Evolutionary conservation across 2,329 filamentous ascomycete species (phyloP).

Genomic region (Massarina eburnea): DNA sequence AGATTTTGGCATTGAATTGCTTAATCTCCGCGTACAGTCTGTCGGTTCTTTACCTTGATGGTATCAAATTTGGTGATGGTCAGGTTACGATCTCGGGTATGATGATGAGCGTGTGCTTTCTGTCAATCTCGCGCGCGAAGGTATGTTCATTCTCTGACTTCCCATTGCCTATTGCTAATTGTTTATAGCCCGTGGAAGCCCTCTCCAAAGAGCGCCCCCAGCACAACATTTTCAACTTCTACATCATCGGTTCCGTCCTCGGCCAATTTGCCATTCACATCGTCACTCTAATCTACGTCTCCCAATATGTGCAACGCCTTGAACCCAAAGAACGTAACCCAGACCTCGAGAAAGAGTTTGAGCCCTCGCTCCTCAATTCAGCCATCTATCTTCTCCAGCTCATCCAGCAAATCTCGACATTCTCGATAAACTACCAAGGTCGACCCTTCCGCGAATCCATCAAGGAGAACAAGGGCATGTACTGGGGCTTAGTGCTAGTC

Average conservation of each 20-base stretch:
- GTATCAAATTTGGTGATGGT: conserved; percentile 98
- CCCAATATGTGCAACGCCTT: conserved; percentile 80
- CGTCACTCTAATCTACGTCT: conserved; percentile 89
- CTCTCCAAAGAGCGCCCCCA: conserved; percentile 96
- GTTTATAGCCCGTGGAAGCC: conserved; percentile 74
- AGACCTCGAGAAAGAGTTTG: conserved; percentile 93
- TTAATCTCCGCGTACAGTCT: conserved; percentile 97
- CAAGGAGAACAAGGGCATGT: conserved; percentile 96
- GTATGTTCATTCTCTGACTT: conserved; percentile 42
- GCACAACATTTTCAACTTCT: conserved; percentile 98
- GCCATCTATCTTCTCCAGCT: conserved; percentile 96
- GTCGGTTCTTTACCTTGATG: conserved; percentile 93
- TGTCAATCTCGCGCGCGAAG: conserved; percentile 96
- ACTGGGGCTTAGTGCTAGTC: conserved; percentile 90
- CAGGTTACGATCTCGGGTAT: conserved; percentile 99
- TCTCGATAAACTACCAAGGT: conserved; percentile 99
- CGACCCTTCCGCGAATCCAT: conserved; percentile 96
- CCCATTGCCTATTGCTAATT: conserved; percentile 26
- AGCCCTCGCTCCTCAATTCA: conserved; percentile 90
- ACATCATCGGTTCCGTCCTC: conserved; percentile 96
- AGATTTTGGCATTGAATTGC: conserved; percentile 96
- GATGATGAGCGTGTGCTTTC: conserved; percentile 99
- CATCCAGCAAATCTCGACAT: conserved; percentile 98
- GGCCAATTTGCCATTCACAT: conserved; percentile 98
- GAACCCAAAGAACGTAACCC: conserved; percentile 70